Evolutionary conservation across 768 basidiomycete species (phyloP), one percentile per base, ranked within the genome.

Genomic region (Tricholomella constricta): DNA sequence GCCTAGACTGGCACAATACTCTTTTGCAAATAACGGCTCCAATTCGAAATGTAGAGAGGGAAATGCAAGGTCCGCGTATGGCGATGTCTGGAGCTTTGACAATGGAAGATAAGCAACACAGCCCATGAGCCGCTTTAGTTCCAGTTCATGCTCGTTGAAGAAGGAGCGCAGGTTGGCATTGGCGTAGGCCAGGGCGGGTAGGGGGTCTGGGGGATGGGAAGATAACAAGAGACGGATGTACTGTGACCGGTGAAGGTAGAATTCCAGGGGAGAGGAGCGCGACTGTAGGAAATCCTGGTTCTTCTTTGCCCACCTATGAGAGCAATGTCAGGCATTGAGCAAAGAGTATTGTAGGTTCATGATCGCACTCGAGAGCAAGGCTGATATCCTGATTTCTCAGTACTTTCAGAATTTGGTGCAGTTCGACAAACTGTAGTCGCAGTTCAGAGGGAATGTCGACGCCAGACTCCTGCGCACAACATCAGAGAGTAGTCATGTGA

Each of bases 211-310:
- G 6, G 85, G 81, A 56, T 83, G 76, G 9, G 81, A 78, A 26
- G 82, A 75, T 43, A 89, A 75, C 17, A 95, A 78, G 9, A 96
- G 75, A 3, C 85, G 85, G 48, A 97, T 80, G 66, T 91, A 98
- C 66, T 94, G 88, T 9, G 92, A 94, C 23, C 92, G 89, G 61
- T 98, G 92, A 23, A 98, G 81, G 64, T 88, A 76, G 66, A 96
- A 99, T 60, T 94, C 91, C 10, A 99, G 80, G 0, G 91, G 80
- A 1, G 94, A 96, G 8, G 82, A 81, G 27, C 88, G 85, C 5
- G 77, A 70, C 41, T 75, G 75, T 11, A 97, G 77, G 65, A 91
- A 94, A 3, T 63, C 49, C 25, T 80, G 78, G 62, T 95, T 85
- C 48, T 73, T 75, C 37, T 72, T 72, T 12, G 86, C 82, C 97